Evolutionary conservation across 2,329 filamentous ascomycete species (phyloP), one percentile per base, ranked within the genome.

Genomic region (Malbranchea zuffiana): DNA sequence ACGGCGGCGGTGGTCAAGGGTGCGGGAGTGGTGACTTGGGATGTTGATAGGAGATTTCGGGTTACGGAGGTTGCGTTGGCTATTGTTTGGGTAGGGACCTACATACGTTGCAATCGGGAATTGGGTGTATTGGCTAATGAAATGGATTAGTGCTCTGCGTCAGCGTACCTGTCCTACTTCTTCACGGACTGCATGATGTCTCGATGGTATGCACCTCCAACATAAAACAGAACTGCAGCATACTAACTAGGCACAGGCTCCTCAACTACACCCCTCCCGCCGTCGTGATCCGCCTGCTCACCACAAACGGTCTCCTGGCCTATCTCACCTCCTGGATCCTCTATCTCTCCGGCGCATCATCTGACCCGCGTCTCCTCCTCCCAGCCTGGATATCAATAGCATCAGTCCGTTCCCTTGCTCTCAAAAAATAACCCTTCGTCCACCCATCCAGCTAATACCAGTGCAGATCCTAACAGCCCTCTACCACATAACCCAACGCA

Each of bases 101-200:
- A 49, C 47, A 46, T 53, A 48, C 24, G 43, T 46, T 35, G 19
- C 23, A 16, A 36, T 21, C 34, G 18, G 8, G 7, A 20, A 18
- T 15, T 23, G 25, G 18, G 20, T 19, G 11, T 19, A 16, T 24
- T 33, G 28, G 11, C 6, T 35, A 29, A 21, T 19, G 7, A 2
- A 20, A 33, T 27, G 17, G 20, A 37, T 16, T 45, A 84, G 81
- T 85, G 80, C 62, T 76, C 74, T 52, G 78, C 80, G 41, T 82
- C 80, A 13, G 82, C 78, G 37, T 84, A 85, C 57, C 70, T 86
- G 42, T 81, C 80, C 34, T 87, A 84, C 59, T 82, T 84, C 64
- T 87, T 87, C 55, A 82, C 80, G 40, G 82, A 87, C 61, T 84
- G 81, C 59, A 72, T 87, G 50, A 86, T 87, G 81, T 85, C 80